phyloP scores from a whole-genome alignment of 2,329 filamentous ascomycete species.

The Botrytis deweyae region DNA sequence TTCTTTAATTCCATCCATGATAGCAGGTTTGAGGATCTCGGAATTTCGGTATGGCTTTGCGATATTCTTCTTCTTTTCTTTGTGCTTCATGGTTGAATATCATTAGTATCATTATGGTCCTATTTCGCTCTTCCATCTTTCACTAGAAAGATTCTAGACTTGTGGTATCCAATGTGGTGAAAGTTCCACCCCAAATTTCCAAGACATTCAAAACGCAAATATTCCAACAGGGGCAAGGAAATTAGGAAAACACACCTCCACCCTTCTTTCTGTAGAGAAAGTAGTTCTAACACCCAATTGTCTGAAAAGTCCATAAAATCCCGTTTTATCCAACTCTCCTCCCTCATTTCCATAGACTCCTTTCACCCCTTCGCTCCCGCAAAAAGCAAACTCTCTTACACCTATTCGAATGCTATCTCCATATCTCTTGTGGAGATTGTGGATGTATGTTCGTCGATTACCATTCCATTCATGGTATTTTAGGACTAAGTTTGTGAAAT shows the following conservation, averaged over 20 bases:
- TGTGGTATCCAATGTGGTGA: neutral
- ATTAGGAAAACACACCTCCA: slow-evolving; percentile 27
- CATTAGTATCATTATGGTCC: neutral
- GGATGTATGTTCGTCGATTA: slow-evolving; percentile 54
- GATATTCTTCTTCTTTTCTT: slow-evolving; percentile 60
- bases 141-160: neutral
- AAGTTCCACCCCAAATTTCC: neutral
- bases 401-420: slow-evolving; percentile 58
- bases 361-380: slow-evolving; percentile 55
- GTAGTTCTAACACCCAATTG: slow-evolving; percentile 47
- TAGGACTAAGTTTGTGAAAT: slow-evolving; percentile 30
- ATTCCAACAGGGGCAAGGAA: neutral
- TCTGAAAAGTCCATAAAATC: slow-evolving; percentile 61
- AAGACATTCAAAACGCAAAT: neutral
- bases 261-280: slow-evolving; percentile 41
- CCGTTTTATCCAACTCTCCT: slow-evolving; percentile 52
- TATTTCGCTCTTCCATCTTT: neutral
- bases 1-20: slow-evolving; percentile 57
- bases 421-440: slow-evolving; percentile 54
- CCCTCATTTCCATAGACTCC: slow-evolving; percentile 55
- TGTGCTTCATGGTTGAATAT: slow-evolving; percentile 48
- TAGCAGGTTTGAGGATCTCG: slow-evolving; percentile 58
- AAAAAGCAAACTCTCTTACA: slow-evolving; percentile 60
- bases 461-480: slow-evolving; percentile 51
- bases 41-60: slow-evolving; percentile 69